Evolutionary conservation across 2,329 filamentous ascomycete species (phyloP).

Genomic region (Fusarium pseudograminearum): DNA sequence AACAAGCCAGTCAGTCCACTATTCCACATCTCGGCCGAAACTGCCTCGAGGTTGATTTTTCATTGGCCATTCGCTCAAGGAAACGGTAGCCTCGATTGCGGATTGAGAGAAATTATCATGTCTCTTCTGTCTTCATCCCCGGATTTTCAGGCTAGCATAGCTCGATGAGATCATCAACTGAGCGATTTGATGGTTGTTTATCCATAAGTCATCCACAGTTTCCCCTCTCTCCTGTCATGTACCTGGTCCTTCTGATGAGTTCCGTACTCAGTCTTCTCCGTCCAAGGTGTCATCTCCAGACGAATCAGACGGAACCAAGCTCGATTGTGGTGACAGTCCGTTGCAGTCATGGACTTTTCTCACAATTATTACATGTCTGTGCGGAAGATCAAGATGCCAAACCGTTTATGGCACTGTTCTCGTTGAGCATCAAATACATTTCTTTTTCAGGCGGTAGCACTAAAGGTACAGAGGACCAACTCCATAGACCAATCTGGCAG

Average conservation of each 20-base stretch:
- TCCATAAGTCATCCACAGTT: neutral
- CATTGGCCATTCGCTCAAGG: conserved; percentile 31
- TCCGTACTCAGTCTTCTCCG: conserved; percentile 2
- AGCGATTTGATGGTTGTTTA: conserved; percentile 15
- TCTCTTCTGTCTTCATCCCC: conserved; percentile 33
- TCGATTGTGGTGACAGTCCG: conserved; percentile 1
- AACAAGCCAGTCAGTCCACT: conserved; percentile 13
- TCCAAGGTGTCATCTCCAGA: conserved; percentile 7
- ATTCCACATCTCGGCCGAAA: conserved; percentile 39
- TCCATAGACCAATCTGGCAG: conserved; percentile 6
- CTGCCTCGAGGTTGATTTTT: neutral
- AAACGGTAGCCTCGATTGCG: conserved; percentile 12
- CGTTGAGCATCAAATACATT: neutral
- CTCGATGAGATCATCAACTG: conserved; percentile 44
- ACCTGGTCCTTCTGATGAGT: conserved; percentile 30
- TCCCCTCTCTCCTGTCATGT: neutral
- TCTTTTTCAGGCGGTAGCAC: neutral
- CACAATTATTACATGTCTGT: neutral
- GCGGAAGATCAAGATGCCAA: neutral
- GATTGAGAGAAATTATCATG: conserved; percentile 20
- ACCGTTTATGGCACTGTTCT: neutral
- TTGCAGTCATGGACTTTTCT: neutral
- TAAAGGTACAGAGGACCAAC: conserved; percentile 19
- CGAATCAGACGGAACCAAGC: conserved; percentile 11
- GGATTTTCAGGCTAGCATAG: conserved; percentile 40